A percentile compares a stretch with the other conserved stretches of the same genome.
These are phyloP conservation scores for Telfairia occidentalis DNA, from an alignment of 331 rosid species.

Conservation along the genomic window DNA sequence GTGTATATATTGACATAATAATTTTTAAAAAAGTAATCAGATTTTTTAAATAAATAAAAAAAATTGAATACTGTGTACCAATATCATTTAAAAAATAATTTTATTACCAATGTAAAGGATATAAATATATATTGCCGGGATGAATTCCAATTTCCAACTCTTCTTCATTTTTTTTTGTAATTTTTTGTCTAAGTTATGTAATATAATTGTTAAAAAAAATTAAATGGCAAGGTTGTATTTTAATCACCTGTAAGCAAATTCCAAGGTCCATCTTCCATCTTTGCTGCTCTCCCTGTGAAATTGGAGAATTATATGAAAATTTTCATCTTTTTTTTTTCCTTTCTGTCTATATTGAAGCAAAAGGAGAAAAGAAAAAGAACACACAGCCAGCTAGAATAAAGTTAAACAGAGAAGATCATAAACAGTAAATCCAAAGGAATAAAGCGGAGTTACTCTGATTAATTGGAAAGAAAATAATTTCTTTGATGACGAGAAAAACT, in stretches of 20 bases:
- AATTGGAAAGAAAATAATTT: not conserved
- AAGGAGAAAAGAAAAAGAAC: not conserved
- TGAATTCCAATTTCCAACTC: no score
- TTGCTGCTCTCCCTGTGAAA: not conserved
- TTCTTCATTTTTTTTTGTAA: no score
- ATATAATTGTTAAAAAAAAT: not conserved
- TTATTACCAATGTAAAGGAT: not conserved
- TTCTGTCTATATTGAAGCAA: not conserved
- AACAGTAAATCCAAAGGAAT: conserved; percentile 6
- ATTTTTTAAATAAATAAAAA: not conserved
- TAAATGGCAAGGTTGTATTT: not conserved
- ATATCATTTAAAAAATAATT: not conserved
- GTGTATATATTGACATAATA: not conserved
- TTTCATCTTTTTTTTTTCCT: not conserved
- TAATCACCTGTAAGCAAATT: conserved; percentile 7
- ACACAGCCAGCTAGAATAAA: not conserved
- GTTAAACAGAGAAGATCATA: not conserved
- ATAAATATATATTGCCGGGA: no score
- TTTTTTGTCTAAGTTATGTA: not conserved
- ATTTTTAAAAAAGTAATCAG: not conserved
- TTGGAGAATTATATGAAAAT: not conserved
- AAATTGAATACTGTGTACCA: no score
- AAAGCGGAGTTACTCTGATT: not conserved
- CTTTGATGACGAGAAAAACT: not conserved
- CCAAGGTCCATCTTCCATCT: conserved; percentile 14